Percentiles rank a stretch among this genome's conserved stretches.
phyloP scores from a whole-genome alignment of 1,284 basidiomycete species.

The Coriolopsis trogii region DNA sequence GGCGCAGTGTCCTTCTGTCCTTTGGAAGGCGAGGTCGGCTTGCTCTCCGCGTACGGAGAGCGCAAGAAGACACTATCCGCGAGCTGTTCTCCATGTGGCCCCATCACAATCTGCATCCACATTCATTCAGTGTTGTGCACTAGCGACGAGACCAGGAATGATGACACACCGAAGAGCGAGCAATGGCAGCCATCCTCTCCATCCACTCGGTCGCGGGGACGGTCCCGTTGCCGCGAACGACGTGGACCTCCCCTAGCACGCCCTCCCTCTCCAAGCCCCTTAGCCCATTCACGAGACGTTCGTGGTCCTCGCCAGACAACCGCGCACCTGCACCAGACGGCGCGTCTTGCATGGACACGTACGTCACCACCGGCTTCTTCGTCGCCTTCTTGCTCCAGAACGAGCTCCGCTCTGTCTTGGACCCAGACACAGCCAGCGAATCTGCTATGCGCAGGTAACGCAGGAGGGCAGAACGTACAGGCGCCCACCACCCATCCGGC shows the following conservation, averaged over 20 bases:
- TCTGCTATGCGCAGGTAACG: constrained; percentile 28
- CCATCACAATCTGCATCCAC: constrained; percentile 61
- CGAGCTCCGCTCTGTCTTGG: constrained; percentile 14
- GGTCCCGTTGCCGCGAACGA: constrained; percentile 57
- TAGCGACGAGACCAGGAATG: neutral
- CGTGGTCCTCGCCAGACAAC: constrained; percentile 53
- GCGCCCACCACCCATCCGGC: constrained; percentile 74
- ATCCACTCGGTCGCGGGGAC: constrained; percentile 48
- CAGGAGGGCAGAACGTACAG: constrained; percentile 43
- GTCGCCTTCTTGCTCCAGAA: constrained; percentile 34
- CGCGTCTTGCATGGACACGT: constrained; percentile 68
- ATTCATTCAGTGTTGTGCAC: neutral
- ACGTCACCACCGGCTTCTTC: constrained; percentile 65
- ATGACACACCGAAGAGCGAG: constrained; percentile 67
- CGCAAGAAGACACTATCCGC: constrained; percentile 76
- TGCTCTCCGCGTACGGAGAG: constrained; percentile 37
- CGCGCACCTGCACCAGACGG: constrained; percentile 44
- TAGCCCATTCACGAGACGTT: constrained; percentile 52
- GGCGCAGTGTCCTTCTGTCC: constrained; percentile 3
- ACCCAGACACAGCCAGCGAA: neutral
- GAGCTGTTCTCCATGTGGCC: constrained; percentile 73
- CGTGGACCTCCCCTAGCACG: constrained; percentile 63
- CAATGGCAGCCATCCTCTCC: constrained; percentile 65
- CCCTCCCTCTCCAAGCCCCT: constrained; percentile 55
- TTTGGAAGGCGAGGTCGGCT: constrained; percentile 15